Base-by-base conservation (phyloP, 2,329 filamentous ascomycete genomes). In the Colletotrichum camelliae region DNA sequence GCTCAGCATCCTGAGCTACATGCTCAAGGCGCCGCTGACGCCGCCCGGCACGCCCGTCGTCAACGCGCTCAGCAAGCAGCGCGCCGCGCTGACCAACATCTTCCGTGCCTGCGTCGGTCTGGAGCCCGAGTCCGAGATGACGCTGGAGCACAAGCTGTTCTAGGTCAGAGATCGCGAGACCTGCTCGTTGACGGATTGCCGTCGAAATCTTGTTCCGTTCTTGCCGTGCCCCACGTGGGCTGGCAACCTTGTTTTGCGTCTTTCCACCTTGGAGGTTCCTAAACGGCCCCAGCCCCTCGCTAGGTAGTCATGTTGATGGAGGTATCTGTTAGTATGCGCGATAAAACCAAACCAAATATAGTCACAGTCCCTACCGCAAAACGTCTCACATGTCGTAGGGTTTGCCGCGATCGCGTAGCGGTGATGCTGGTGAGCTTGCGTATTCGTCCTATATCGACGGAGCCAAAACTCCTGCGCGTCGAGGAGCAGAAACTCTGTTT, bases 101-200 rank as follows among this genome's bases (percentile, higher is more conserved):
- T 98, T 99, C 93, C 96, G 96, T 82, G 97, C 97, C 79, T 98
- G 96, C 83, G 94, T 99, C 81, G 97, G 97, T 79, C 91, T 99
- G 76, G 95, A 98, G 90, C 97, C 97, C 18, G 97, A 99, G 91
- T 97, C 94, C 74, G 97, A 99, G 85, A 99, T 99, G 97, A 98
- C 96, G 55, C 91, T 98, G 69, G 97, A 99, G 91, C 96, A 98
- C 90, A 99, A 98, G 93, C 91, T 98, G 78, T 96, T 98, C 84
- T 95, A 91, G 85, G 74, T 57, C 39, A 58, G 55, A 37, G 5
- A 15, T 10, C 43, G 29, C 16, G 21, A 8, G 12, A 7, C 16
- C 4, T 62, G 21, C 0, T 13, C 33, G 1, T 43, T 1, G 35
- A 64, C 35, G 24, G 16, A 2, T 12, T n/a, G 13, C n/a, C 21